These are phyloP conservation scores for Geotrichum restrictum DNA, from an alignment of 1,139 yeast species.

Conservation along the genomic window DNA sequence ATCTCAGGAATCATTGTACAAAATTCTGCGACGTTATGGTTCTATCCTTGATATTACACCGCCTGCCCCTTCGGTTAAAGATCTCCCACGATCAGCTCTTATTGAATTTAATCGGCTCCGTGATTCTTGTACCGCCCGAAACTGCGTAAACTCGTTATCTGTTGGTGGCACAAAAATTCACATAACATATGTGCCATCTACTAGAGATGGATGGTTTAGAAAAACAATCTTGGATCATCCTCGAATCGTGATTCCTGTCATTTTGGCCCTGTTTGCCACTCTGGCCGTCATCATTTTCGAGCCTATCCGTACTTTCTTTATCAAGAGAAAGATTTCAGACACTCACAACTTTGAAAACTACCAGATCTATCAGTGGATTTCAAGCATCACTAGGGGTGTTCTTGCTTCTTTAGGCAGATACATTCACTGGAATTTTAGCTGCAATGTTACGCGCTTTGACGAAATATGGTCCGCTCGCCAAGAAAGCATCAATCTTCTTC, in stretches of 20 bases:
- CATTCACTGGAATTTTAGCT: constrained; percentile 4
- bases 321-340: constrained; percentile 58
- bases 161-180: constrained; percentile 60
- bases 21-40: constrained; percentile 83
- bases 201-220: constrained; percentile 41
- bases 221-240: constrained; percentile 52
- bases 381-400: constrained; percentile 6
- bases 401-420: constrained; percentile 13
- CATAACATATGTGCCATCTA: constrained; percentile 61
- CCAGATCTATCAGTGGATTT: constrained; percentile 8
- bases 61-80: constrained; percentile 47
- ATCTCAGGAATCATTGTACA: constrained; percentile 80
- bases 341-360: constrained; percentile 12
- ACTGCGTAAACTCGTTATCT: constrained; percentile 73
- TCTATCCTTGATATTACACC: constrained; percentile 71
- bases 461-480: constrained; percentile 69
- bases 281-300: constrained; percentile 83
- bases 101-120: constrained; percentile 54
- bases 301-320: constrained; percentile 81
- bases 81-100: constrained; percentile 47
- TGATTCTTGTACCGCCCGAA: constrained; percentile 82
- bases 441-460: constrained; percentile 32
- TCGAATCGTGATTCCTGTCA: constrained; percentile 67
- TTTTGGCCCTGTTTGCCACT: constrained; percentile 64
- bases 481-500: constrained; percentile 63